Percentiles rank a stretch among this genome's conserved stretches.
These are phyloP conservation scores for Dittrichia graveolens DNA, from an alignment of 129 eudicot species.

Conservation along the genomic window DNA sequence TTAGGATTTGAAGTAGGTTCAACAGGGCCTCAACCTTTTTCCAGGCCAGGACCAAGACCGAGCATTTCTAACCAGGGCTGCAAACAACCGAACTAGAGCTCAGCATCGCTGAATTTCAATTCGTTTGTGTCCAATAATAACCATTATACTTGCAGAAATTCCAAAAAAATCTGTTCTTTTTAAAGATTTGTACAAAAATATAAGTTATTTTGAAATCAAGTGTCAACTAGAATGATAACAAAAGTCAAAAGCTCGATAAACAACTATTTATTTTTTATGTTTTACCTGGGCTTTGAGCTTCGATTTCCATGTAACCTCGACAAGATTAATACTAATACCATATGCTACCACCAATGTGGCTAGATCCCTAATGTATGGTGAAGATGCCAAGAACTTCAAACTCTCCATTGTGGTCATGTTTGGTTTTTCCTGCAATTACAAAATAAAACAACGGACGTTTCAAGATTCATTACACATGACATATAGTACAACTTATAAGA, in stretches of 20 bases:
- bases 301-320: slow-evolving; percentile 99
- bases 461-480: slow-evolving; percentile 12
- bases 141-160: not conserved
- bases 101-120: not conserved
- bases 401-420: slow-evolving; percentile 99
- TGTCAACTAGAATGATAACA: not conserved
- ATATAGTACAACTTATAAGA: slow-evolving; percentile 7
- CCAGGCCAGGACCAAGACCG: not conserved
- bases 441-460: slow-evolving; percentile 16
- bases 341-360: slow-evolving; percentile 97
- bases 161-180: not conserved
- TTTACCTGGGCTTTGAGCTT: slow-evolving; percentile 99
- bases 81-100: not conserved
- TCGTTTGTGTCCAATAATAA: not conserved
- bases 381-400: slow-evolving; percentile 88
- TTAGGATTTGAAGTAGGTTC: not conserved
- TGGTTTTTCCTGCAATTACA: slow-evolving; percentile 70
- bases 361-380: slow-evolving; percentile 89
- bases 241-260: slow-evolving; percentile 4
- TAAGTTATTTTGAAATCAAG: not conserved
- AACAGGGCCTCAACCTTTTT: not conserved
- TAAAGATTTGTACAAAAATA: not conserved
- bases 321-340: slow-evolving; percentile 94
- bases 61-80: not conserved
- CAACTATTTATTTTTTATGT: not conserved